A percentile compares a stretch with the other conserved stretches of the same genome.
Evolutionary conservation across 2,329 filamentous ascomycete genomes (phyloP).

Genomic region (Sporothrix humicola): DNA sequence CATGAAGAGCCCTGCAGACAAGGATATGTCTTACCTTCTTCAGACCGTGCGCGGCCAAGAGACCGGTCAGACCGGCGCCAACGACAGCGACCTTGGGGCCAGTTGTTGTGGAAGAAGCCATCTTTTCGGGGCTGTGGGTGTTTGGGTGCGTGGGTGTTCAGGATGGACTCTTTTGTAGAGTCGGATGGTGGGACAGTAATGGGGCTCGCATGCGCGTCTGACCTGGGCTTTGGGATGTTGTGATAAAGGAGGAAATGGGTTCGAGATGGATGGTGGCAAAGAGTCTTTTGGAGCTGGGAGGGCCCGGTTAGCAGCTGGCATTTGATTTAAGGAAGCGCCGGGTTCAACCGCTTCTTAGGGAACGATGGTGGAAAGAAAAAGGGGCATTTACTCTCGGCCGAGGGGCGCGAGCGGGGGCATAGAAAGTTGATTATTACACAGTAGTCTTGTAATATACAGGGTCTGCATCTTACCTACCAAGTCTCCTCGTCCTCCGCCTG

Average conservation of each 20-base stretch:
- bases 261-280: not conserved
- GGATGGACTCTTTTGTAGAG: not conserved
- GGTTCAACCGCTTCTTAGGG: constrained; percentile 14
- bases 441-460: not conserved
- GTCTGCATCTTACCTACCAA: not conserved
- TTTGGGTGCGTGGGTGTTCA: not conserved
- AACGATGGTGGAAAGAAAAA: constrained; percentile 13
- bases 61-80: constrained; percentile 48
- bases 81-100: constrained; percentile 45
- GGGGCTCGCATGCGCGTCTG: not conserved
- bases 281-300: not conserved
- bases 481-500: not conserved
- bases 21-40: constrained; percentile 41
- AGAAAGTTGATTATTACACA: not conserved
- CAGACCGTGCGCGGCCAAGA: constrained; percentile 48
- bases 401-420: not conserved
- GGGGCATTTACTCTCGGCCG: constrained; percentile 1
- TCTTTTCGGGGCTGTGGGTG: not conserved
- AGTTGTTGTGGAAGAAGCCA: not conserved
- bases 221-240: not conserved
- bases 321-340: constrained; percentile 16
- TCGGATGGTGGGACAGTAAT: not conserved
- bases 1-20: not conserved
- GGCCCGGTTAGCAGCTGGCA: constrained; percentile 9
- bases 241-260: not conserved